phyloP scores from a whole-genome alignment of 371 early-diverging fungal genomes.

The Syncephalis fuscata region DNA sequence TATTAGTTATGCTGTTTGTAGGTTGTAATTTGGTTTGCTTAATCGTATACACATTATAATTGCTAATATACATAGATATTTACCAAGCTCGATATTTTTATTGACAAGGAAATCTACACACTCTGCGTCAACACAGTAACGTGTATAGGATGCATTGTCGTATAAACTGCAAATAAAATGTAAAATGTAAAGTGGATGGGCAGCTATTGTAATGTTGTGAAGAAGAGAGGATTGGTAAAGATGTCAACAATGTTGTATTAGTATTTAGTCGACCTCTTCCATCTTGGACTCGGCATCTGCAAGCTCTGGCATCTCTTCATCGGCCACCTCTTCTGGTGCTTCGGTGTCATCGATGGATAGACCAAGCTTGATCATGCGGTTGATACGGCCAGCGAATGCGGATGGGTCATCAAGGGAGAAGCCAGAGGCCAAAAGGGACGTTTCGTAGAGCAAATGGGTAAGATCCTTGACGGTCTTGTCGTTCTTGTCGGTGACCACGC shows the following conservation, averaged over 20 bases:
- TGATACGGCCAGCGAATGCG: slow-evolving; percentile 86
- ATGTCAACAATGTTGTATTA: no score
- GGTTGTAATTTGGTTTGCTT: no score
- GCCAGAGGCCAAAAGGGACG: slow-evolving; percentile 89
- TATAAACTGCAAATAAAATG: not conserved
- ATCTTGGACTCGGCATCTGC: slow-evolving; percentile 77
- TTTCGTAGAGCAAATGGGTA: slow-evolving; percentile 84
- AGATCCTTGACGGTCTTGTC: slow-evolving; percentile 96
- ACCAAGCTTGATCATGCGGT: slow-evolving; percentile 97
- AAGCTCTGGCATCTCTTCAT: slow-evolving; percentile 57
- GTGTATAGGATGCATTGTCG: not conserved
- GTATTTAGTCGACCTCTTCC: slow-evolving; percentile 58
- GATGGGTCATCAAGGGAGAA: slow-evolving; percentile 93
- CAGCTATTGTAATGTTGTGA: no score
- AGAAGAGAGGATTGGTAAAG: no score
- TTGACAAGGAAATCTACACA: not conserved
- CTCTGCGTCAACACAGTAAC: not conserved
- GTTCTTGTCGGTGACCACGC: slow-evolving; percentile 81
- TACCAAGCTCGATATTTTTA: slow-evolving; percentile 24
- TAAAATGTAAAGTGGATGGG: no score
- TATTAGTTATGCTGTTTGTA: no score
- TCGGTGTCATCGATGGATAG: slow-evolving; percentile 75
- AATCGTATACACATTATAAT: no score
- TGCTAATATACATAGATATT: no score
- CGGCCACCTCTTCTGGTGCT: slow-evolving; percentile 25